Conservation (phyloP, 1,139 yeast genomes). For the Taiozyma sp. region DNA sequence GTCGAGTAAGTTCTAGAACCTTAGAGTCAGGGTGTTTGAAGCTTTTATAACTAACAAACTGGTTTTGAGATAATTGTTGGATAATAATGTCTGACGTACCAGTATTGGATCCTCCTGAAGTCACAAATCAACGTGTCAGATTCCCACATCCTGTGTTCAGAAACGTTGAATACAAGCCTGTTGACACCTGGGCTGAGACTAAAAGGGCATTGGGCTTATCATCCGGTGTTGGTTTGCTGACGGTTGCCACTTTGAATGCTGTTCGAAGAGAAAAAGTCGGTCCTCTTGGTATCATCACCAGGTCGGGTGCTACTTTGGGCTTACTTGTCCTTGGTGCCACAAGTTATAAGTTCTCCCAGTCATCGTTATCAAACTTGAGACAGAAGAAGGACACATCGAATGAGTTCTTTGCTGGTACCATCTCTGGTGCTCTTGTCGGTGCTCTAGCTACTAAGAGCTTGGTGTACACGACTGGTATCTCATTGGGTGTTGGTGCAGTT, state of each 20-base stretch:
- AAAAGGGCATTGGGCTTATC: slow-evolving; percentile 37
- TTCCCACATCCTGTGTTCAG: slow-evolving; percentile 15
- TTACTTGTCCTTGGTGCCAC: slow-evolving; percentile 28
- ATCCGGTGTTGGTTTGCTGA: slow-evolving; percentile 33
- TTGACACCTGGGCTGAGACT: slow-evolving; percentile 40
- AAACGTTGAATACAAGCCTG: slow-evolving; percentile 30
- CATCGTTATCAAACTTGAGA: slow-evolving; percentile 38
- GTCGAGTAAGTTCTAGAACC: neutral
- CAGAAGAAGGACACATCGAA: slow-evolving; percentile 40
- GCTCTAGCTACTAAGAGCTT: slow-evolving; percentile 30
- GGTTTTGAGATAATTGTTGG: too few species aligned
- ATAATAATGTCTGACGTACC: neutral
- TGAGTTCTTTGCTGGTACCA: slow-evolving; percentile 45
- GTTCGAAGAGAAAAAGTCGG: slow-evolving; percentile 22
- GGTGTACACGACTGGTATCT: slow-evolving; percentile 42
- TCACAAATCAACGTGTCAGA: neutral
- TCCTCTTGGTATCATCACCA: slow-evolving; percentile 24
- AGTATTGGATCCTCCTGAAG: neutral
- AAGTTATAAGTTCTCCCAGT: slow-evolving; percentile 34
- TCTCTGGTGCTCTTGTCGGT: slow-evolving; percentile 44
- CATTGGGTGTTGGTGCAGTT: slow-evolving; percentile 33
- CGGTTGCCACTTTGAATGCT: slow-evolving; percentile 36
- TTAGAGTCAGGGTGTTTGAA: too few species aligned
- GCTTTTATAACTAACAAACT: too few species aligned
- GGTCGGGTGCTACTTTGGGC: slow-evolving; percentile 24